Base-by-base conservation (phyloP, 768 basidiomycete genomes). In the Collybia mongolica region DNA sequence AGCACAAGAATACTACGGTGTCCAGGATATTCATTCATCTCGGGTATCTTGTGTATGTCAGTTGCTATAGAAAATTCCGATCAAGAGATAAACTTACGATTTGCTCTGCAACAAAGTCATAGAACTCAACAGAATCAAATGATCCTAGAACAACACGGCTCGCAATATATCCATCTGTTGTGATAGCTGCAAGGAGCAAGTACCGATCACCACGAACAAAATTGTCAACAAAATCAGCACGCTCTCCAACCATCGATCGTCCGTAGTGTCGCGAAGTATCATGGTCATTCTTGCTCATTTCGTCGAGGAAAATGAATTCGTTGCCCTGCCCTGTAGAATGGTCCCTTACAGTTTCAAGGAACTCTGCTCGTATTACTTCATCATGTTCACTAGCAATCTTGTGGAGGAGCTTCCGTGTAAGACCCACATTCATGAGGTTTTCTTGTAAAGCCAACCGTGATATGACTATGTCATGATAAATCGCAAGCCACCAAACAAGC, bases 381-480 rank as follows among this genome's bases (percentile, higher is more conserved):
- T 68, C 58, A 5, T 57, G 45, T 47, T 67, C 62, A 0, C 7
- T 14, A 1, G 65, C 66, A 26, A 60, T 56, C 26, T 61, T 62
- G 35, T 60, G 63, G 12, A 66, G 57, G 74, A 89, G 83, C 61
- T 90, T 90, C 71, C 88, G 86, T 3, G 90, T 86, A 17, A 84
- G 67, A 11, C 85, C 88, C 51, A 87, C 65, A 55, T 84, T 80
- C 51, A 84, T 82, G 29, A 92, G 72, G 60, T 88, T 91, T 46
- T 86, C 79, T 54, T 89, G 62, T 0, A 67, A 53, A 0, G 60
- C 47, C 0, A 56, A 19, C 0, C 37, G 40, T 2, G 56, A 56
- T 47, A 69, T 62, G 5, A 12, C 11, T 0, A 68, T 52, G 12
- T 60, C 32, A 23, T 66, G 66, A 35, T 61, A 44, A 6, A 64